Evolutionary conservation across 345 rosid genomes (phyloP).

Genomic region (Acer saccharum): DNA sequence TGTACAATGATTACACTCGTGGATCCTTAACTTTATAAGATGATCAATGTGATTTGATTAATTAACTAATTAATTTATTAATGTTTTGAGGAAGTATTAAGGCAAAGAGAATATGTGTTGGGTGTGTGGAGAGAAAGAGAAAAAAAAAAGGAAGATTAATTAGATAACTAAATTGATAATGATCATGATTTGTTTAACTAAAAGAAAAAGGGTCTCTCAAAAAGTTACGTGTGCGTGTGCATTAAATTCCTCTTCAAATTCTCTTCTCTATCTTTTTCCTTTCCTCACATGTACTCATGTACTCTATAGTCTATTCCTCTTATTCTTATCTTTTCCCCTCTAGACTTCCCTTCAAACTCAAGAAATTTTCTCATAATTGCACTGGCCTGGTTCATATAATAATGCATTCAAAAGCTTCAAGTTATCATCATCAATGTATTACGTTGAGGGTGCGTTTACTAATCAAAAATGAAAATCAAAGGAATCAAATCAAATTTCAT

Average conservation of each 20-base stretch:
- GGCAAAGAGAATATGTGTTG: conserved; percentile 22
- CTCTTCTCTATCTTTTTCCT: not conserved
- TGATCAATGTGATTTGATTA: conserved; percentile 27
- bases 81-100: conserved; percentile 19
- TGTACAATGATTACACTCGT: conserved; percentile 53
- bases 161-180: conserved; percentile 13
- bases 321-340: not conserved
- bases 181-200: not conserved
- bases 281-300: conserved; percentile 7
- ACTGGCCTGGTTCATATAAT: not conserved
- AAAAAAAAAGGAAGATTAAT: too few species aligned
- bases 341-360: conserved; percentile 37
- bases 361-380: conserved; percentile 28
- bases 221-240: conserved; percentile 29
- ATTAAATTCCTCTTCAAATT: conserved; percentile 17
- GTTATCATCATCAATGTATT: not conserved
- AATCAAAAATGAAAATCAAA: too few species aligned
- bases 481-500: too few species aligned
- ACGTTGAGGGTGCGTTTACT: too few species aligned
- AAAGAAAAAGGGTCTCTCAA: conserved; percentile 3
- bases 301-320: conserved; percentile 7
- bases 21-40: conserved; percentile 40
- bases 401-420: not conserved
- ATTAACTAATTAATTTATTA: conserved; percentile 18
- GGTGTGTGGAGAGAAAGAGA: conserved; percentile 14